Conservation (phyloP, 768 basidiomycete genomes). For the Daedaleopsis nitida region DNA sequence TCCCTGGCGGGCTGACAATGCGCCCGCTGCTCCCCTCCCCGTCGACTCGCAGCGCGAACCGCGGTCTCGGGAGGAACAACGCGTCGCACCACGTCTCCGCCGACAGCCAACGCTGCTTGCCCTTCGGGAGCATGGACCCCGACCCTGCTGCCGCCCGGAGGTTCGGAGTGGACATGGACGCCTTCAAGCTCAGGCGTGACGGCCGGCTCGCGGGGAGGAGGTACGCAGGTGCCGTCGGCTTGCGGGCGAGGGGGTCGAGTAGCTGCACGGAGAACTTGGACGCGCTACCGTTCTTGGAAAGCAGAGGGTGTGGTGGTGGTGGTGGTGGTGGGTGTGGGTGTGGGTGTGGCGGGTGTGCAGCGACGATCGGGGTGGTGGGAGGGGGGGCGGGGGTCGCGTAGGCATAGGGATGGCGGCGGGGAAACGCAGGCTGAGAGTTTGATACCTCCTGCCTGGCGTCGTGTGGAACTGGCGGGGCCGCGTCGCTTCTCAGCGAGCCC, state of each 20-base stretch:
- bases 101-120: slow-evolving; percentile 66
- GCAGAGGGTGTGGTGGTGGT: slow-evolving; percentile 11
- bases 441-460: neutral
- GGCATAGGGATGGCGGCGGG: slow-evolving; percentile 53
- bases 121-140: slow-evolving; percentile 33
- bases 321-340: slow-evolving; percentile 19
- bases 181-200: slow-evolving; percentile 42
- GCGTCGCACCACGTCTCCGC: slow-evolving; percentile 86
- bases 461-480: slow-evolving; percentile 7
- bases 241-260: slow-evolving; percentile 25
- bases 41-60: slow-evolving; percentile 53
- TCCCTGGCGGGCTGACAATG: slow-evolving; percentile 53
- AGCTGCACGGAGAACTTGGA: slow-evolving; percentile 28
- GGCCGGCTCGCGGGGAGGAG: slow-evolving; percentile 23
- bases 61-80: slow-evolving; percentile 72
- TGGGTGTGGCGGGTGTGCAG: slow-evolving; percentile 31
- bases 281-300: slow-evolving; percentile 13
- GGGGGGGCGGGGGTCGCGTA: slow-evolving; percentile 37
- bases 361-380: slow-evolving; percentile 13
- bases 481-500: slow-evolving; percentile 15
- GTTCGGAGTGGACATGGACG: slow-evolving; percentile 68
- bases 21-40: slow-evolving; percentile 30
- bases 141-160: slow-evolving; percentile 39
- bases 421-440: slow-evolving; percentile 8
- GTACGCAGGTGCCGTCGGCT: slow-evolving; percentile 19